Conservation (phyloP, 768 basidiomycete species). For the Pleurotus sapidus region DNA sequence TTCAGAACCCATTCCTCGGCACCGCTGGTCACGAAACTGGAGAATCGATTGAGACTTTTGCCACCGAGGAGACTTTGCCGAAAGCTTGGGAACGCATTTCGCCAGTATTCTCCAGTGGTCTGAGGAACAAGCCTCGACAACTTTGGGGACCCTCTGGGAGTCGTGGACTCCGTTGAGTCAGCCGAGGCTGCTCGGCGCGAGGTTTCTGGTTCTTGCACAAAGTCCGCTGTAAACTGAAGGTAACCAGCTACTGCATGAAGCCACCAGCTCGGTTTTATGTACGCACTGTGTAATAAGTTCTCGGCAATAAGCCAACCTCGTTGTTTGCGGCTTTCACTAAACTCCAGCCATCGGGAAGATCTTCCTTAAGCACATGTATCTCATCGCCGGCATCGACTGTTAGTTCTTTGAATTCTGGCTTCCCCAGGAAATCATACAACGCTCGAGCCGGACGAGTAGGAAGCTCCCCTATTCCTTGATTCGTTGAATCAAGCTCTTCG, state of each 20-base stretch:
- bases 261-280: background rate
- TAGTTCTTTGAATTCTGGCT: conserved; percentile 72
- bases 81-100: conserved; percentile 58
- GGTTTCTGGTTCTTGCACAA: conserved; percentile 28
- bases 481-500: conserved; percentile 38
- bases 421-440: conserved; percentile 73
- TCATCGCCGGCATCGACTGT: conserved; percentile 66
- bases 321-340: conserved; percentile 56
- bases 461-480: conserved; percentile 25
- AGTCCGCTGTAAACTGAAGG: conserved; percentile 63
- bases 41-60: conserved; percentile 81
- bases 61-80: conserved; percentile 71
- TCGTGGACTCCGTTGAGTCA: conserved; percentile 45
- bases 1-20: conserved; percentile 83
- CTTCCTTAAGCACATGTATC: conserved; percentile 67
- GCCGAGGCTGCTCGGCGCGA: conserved; percentile 32
- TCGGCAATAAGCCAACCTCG: conserved; percentile 67
- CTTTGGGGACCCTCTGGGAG: conserved; percentile 44
- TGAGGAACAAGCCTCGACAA: conserved; percentile 53
- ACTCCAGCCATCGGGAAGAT: conserved; percentile 80
- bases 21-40: conserved; percentile 81
- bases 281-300: conserved; percentile 70
- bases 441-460: conserved; percentile 55
- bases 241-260: background rate
- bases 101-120: conserved; percentile 65